These are phyloP conservation scores for Paradendryphiella salina DNA, from an alignment of 2,329 filamentous ascomycete genomes.

Conservation along the genomic window DNA sequence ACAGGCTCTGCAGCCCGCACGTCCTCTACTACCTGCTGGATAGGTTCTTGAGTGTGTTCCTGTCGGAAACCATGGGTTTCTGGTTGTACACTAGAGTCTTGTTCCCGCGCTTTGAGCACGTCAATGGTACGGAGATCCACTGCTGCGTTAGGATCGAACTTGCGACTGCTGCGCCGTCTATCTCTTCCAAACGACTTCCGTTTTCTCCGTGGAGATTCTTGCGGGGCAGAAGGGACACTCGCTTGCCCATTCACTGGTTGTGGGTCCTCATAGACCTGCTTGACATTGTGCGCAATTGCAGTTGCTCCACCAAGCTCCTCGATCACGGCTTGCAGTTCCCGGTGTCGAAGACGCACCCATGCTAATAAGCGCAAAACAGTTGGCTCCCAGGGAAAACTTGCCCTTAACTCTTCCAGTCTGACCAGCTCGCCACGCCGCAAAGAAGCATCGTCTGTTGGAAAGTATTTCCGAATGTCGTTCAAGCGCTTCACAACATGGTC, in stretches of 20 bases:
- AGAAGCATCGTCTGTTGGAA: slow-evolving; percentile 42
- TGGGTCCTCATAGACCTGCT: slow-evolving; percentile 23
- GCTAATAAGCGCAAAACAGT: slow-evolving; percentile 52
- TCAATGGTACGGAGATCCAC: slow-evolving; percentile 29
- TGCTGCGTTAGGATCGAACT: slow-evolving; percentile 34
- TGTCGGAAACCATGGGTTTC: slow-evolving; percentile 11
- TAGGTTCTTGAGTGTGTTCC: slow-evolving; percentile 7
- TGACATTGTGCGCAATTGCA: slow-evolving; percentile 43
- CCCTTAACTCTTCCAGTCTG: slow-evolving; percentile 51
- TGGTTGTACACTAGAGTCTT: slow-evolving; percentile 18
- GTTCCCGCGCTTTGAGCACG: slow-evolving; percentile 27
- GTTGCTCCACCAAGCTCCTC: slow-evolving; percentile 50
- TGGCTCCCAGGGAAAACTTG: slow-evolving; percentile 54
- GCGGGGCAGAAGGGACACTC: slow-evolving; percentile 2
- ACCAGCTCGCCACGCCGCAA: slow-evolving; percentile 35
- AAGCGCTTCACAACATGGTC: slow-evolving; percentile 46
- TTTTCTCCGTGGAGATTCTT: slow-evolving; percentile 28
- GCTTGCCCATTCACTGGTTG: slow-evolving; percentile 9
- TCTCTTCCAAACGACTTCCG: slow-evolving; percentile 34
- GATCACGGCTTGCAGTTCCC: slow-evolving; percentile 53
- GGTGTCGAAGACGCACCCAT: slow-evolving; percentile 53
- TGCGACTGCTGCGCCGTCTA: slow-evolving; percentile 36
- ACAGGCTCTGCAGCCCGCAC: slow-evolving; percentile 3
- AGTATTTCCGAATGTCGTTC: slow-evolving; percentile 42
- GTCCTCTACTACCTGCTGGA: slow-evolving; percentile 9